Base-by-base conservation (phyloP, 306 rosid genomes). In the Myrica gale region DNA sequence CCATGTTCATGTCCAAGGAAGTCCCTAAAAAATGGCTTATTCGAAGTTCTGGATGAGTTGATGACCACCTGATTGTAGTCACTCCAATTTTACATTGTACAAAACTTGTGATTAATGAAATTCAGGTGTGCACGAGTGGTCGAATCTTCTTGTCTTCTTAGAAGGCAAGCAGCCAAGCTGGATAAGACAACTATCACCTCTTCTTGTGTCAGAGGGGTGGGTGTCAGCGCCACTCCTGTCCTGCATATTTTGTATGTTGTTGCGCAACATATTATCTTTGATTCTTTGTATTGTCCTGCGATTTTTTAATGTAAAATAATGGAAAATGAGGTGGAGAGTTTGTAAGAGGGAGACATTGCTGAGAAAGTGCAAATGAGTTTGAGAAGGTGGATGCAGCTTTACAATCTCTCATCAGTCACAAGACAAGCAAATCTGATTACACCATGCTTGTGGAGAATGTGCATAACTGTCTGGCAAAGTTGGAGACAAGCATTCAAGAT, bases 401-500 rank as follows among this genome's bases (percentile, higher is more conserved):
- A 70, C 68, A 13, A 54, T 65, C 72, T 51, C 74, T 70, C 44
- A 7, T 32, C 57, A 70, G 48, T 2, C 3, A 32, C 37, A 32
- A 32, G 46, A 7, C 20, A 60, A 62, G 50, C 58, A 80, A 76
- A 66, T n/a, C 54, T 63, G 37, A 23, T 55, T 41, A 63, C 47
- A 19, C 23, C n/a, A 0, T 45, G 2, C 42, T 68, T 20, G 9
- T 76, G 44, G 74, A 79, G 56, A 70, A 21, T 72, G 74, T 69
- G 8, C 80, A 62, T 72, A 76, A 19, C 57, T 55, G 48, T 45
- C 71, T 80, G 78, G 78, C 73, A 58, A 76, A 73, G 76, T 43
- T 82, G 81, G 82, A 70, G 79, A 52, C 67, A 46, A 73, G 82
- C 80, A 69, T 82, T 73, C 76, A 73, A 44, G 74, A 85, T 80